Evolutionary conservation across 208 protist genomes (phyloP).

Genomic region (Trypanosoma vivax): DNA sequence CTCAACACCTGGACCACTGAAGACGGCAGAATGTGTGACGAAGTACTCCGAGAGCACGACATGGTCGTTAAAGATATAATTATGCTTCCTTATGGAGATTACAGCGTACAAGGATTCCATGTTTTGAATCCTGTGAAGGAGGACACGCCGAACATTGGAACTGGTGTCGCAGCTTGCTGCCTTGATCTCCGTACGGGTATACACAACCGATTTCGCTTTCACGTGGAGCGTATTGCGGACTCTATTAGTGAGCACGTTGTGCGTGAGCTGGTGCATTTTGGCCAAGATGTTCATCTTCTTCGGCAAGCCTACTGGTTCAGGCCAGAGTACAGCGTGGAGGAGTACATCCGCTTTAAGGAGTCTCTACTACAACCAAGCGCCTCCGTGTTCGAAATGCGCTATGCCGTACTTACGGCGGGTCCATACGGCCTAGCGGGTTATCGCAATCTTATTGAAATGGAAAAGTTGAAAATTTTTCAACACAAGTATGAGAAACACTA

Average conservation of each 20-base stretch:
- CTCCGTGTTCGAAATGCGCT: conserved; percentile 81
- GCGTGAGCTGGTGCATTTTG: conserved; percentile 75
- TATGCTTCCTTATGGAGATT: conserved; percentile 78
- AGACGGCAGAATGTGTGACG: conserved; percentile 35
- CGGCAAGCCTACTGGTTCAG: conserved; percentile 82
- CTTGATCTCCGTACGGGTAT: conserved; percentile 85
- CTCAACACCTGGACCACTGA: conserved; percentile 69
- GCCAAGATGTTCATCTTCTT: conserved; percentile 78
- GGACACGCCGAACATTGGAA: conserved; percentile 78
- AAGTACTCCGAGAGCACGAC: conserved; percentile 49
- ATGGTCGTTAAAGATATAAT: conserved; percentile 60
- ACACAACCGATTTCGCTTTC: conserved; percentile 87
- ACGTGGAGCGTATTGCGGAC: conserved; percentile 84
- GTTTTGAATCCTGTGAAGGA: conserved; percentile 62
- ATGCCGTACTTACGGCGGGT: conserved; percentile 54
- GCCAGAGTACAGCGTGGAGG: conserved; percentile 87
- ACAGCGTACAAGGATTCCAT: conserved; percentile 77
- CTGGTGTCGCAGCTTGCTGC: conserved; percentile 71
- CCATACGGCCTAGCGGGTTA: conserved; percentile 57
- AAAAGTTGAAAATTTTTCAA: conserved; percentile 83
- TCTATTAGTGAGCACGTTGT: conserved; percentile 81
- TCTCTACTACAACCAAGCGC: conserved; percentile 81
- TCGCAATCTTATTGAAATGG: conserved; percentile 78
- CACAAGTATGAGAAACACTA: conserved; percentile 89
- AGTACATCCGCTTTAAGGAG: conserved; percentile 87